Base-by-base conservation (phyloP, 768 basidiomycete species). In the Trametes punicea region DNA sequence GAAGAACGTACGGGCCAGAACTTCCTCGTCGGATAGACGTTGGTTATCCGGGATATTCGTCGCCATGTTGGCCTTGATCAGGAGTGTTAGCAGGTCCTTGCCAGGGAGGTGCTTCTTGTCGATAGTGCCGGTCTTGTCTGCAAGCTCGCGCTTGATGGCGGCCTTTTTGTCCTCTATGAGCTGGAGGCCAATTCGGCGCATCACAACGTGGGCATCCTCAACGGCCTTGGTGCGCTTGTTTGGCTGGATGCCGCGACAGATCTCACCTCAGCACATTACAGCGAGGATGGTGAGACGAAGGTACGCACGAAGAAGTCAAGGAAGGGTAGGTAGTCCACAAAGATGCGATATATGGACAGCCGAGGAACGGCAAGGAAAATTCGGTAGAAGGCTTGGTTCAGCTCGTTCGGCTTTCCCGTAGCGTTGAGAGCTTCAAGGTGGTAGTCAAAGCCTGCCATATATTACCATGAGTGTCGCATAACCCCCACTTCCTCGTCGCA, bases 11-110 rank as follows among this genome's bases (percentile, higher is more conserved):
- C 76, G 79, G 4, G 72, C 70, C 2, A 85, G 58, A 21, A 88
- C 81, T 57, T 88, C 85, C 23, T 76, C 75, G 55, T 88, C 87
- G 0, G 76, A 75, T 69, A 89, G 72, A 38, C 72, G 72, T 63
- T 84, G 83, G 40, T 63, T 70, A 8, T 78, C 77, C 0, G 79
- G 77, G 8, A 84, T 60, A 63, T 88, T 82, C 1, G 76, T 78
- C 0, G 81, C 77, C 70, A 84, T 78, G 63, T 88, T 88, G 2
- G 86, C 85, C 52, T 76, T 74, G 38, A 88, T 72, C 2, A 88
- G 71, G 27, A 86, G 64, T 0, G 81, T 81, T 2, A 88, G 71
- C 4, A 88, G 65, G 70, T 88, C 85, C 16, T 80, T 75, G 20
- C 73, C 73, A 1, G 57, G 62, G 9, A 72, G 46, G n/a, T 66